Conservation (phyloP, 1,284 basidiomycete species). For the Wallemia mellicola region DNA sequence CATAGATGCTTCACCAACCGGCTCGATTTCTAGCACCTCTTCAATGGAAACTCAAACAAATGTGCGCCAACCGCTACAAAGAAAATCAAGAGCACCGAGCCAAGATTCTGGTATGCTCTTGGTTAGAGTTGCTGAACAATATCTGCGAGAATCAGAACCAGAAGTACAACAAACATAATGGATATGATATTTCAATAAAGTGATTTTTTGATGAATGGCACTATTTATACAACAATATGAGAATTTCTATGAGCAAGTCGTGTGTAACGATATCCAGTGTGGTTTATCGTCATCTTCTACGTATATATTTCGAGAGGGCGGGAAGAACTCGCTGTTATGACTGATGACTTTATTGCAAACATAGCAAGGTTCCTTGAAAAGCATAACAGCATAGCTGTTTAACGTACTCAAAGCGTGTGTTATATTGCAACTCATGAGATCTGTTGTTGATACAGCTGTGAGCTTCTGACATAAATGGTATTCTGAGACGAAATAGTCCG, state of each 20-base stretch:
- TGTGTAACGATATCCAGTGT: background rate
- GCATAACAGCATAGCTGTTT: background rate
- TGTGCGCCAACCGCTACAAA: background rate
- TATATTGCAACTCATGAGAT: too few species aligned
- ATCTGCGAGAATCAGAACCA: background rate
- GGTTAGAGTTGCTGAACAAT: background rate
- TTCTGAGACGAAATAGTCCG: too few species aligned
- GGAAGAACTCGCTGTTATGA: background rate
- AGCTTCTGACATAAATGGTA: too few species aligned
- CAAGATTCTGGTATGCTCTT: background rate
- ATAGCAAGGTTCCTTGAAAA: background rate
- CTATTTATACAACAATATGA: background rate
- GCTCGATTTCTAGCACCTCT: background rate
- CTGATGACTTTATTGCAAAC: background rate
- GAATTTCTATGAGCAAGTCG: background rate
- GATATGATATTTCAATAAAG: background rate
- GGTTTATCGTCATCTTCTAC: background rate
- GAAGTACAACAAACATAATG: background rate
- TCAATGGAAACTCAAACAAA: background rate
- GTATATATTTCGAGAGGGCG: background rate
- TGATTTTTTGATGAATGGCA: background rate
- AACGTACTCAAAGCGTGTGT: too few species aligned
- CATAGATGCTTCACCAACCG: too few species aligned
- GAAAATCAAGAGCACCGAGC: background rate
- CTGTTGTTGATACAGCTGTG: too few species aligned